These are phyloP conservation scores for Hypoxylon sp. DNA, from an alignment of 2,329 filamentous ascomycete genomes.

Conservation along the genomic window DNA sequence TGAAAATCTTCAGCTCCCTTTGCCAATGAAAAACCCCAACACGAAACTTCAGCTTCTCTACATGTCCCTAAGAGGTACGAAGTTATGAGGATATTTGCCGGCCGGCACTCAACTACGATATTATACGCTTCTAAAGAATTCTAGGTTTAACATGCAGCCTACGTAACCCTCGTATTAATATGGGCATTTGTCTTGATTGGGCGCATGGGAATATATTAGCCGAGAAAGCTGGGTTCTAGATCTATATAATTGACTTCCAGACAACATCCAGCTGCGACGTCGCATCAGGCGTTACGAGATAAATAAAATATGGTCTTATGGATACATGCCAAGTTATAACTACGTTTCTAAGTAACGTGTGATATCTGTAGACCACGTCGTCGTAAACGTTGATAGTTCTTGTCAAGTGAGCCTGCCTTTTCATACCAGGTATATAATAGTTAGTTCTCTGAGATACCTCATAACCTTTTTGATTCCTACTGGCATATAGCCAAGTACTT, in stretches of 20 bases:
- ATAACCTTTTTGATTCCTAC: background rate
- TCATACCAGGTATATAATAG: background rate
- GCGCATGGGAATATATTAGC: slow-evolving; percentile 31
- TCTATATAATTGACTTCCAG: background rate
- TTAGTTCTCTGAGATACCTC: background rate
- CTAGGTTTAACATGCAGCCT: background rate
- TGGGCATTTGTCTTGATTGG: background rate
- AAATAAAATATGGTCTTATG: background rate
- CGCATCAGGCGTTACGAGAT: slow-evolving; percentile 14
- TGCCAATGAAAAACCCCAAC: too few relatives aligned
- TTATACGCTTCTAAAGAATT: background rate
- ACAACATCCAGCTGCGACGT: slow-evolving; percentile 18
- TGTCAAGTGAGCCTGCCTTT: background rate
- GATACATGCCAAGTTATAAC: slow-evolving; percentile 13
- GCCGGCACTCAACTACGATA: background rate
- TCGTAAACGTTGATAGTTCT: background rate
- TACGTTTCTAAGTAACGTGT: slow-evolving; percentile 32
- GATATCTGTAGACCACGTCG: slow-evolving; percentile 8
- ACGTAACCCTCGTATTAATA: slow-evolving; percentile 32
- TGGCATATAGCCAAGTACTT: background rate
- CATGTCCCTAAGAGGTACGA: background rate
- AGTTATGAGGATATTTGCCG: background rate
- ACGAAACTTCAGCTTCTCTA: slow-evolving; percentile 3
- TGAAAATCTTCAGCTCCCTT: too few relatives aligned
- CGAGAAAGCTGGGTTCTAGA: slow-evolving; percentile 25